Conservation (phyloP, 2,329 filamentous ascomycete genomes). For the Ophiostoma tasmaniense region DNA sequence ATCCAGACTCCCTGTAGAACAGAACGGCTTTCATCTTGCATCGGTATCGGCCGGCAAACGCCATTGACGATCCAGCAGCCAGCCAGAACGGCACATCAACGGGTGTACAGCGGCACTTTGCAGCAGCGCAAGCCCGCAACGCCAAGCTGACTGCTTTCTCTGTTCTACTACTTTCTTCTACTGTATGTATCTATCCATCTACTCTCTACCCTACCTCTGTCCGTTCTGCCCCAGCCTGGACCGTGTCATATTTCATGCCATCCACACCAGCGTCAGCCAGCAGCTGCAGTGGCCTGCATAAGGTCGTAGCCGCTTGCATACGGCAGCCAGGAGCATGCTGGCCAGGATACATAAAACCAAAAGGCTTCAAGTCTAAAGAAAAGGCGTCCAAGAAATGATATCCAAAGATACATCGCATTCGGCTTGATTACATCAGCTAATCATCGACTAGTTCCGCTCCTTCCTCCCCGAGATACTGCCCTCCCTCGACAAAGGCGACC, state of each 20-base stretch:
- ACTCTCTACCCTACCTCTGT: neutral
- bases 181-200: neutral
- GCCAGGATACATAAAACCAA: too few species aligned
- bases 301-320: slow-evolving; percentile 3
- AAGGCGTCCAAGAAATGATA: neutral
- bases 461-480: neutral
- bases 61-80: neutral
- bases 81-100: neutral
- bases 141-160: neutral
- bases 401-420: neutral
- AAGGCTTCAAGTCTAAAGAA: too few species aligned
- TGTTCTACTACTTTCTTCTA: neutral
- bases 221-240: neutral
- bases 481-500: neutral
- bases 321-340: neutral
- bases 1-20: neutral
- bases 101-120: neutral
- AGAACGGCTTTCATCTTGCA: neutral
- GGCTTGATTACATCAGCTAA: neutral
- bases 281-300: slow-evolving; percentile 1
- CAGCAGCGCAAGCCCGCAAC: neutral
- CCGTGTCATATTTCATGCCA: neutral
- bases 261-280: neutral
- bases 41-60: neutral
- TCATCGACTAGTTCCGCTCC: neutral